Base-by-base conservation (phyloP, 2,329 filamentous ascomycete species). In the Hypoxylon sp. region DNA sequence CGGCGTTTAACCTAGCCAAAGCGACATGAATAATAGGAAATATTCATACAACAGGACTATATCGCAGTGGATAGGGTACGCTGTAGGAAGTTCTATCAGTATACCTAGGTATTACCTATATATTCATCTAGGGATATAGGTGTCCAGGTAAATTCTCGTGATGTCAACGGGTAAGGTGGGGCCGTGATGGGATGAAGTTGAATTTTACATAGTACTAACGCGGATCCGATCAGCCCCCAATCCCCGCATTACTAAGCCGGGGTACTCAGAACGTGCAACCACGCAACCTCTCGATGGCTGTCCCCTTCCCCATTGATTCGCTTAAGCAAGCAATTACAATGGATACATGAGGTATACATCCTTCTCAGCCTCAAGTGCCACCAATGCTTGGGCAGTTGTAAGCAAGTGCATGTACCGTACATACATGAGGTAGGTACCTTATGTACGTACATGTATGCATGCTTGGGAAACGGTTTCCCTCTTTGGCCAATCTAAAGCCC, bases 181-280 rank as follows among this genome's bases (percentile, higher is more conserved):
- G 11, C 9, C 8, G 30, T 5, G 49, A 62, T 18, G 62, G 22
- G 50, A 65, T 65, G 65, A 61, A 60, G 65, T 68, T 61, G 42
- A 57, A 63, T 33, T 46, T 53, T 57, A n/a, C n/a, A n/a, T n/a
- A n/a, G n/a, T n/a, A 46, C 50, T 55, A 40, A 53, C 45, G 45
- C 44, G 26, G 30, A 12, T 18, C 24, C 26, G 45, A 32, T 20
- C 36, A 18, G 36, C 14, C n/a, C 16, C 1, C 28, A 7, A 33
- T 16, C 52, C 46, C 40, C 48, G 36, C 32, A 57, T 45, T 54
- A 57, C 40, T 53, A 48, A 45, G 24, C 51, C 46, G 45, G 49
- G 33, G 42, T 49, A n/a, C n/a, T n/a, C n/a, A 36, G 28, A 20
- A 40, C 2, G 40, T 33, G 22, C 20, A 22, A 30, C 12, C 22